Base-by-base conservation (phyloP, 306 rosid species). In the Carpinus fangiana region DNA sequence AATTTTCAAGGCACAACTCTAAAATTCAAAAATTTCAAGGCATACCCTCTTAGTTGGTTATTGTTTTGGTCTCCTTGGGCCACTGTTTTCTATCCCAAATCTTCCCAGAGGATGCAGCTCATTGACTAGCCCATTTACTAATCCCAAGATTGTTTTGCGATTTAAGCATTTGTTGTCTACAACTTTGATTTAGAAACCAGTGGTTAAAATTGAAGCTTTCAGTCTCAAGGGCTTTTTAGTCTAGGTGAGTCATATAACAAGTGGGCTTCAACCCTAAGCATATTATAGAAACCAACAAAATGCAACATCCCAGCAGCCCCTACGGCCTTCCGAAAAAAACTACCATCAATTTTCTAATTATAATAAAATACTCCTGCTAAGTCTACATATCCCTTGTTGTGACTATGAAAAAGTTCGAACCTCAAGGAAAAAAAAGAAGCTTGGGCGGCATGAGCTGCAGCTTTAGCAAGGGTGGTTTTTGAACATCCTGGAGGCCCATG, bases 401-500 rank as follows among this genome's bases (percentile, higher is more conserved):
- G 70, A 45, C 13, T 48, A 4, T 18, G 7, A 70, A 59, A 43
- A 72, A 56, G 75, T 75, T 75, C 78, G 72, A 85, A 95, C 98
- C 98, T 92, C 87, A 95, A 89, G 75, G 98, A 91, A 84, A 92
- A 91, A 86, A 95, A 91, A 10, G 97, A 91, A 72, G 96, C 96
- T 80, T 91, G 93, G 76, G 98, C 90, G 73, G 98, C 97, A 86
- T 91, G 88, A 55, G 96, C 98, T 56, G 93, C 97, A 72, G 98
- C 98, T 90, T 95, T 95, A 76, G 97, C 98, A 70, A 95, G 93
- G 51, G 98, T 95, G 56, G 97, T 92, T 88, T 95, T 95, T 64
- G 97, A 92, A 83, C 98, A 95, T 80, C 98, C 98, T 14, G 98
- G 98, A 74, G 98, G 98, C 72, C 98, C 98, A 55, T 95, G 93